These are phyloP conservation scores for Hyphopichia burtonii DNA, from an alignment of 1,139 yeast genomes.

Conservation along the genomic window DNA sequence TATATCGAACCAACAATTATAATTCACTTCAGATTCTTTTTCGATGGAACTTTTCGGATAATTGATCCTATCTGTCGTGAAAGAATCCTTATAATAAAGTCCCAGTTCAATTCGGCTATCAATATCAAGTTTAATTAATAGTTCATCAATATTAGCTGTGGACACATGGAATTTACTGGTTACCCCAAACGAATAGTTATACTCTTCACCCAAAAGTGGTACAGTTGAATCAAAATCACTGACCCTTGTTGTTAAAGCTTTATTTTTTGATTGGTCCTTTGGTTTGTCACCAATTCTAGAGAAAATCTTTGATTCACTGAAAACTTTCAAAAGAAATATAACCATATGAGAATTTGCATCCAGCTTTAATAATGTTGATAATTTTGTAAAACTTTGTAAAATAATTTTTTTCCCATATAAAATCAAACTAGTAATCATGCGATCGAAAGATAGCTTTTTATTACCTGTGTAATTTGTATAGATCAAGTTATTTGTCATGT, in stretches of 20 bases:
- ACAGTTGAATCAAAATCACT: slow-evolving; percentile 23
- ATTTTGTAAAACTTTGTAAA: slow-evolving; percentile 31
- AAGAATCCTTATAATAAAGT: slow-evolving; percentile 15
- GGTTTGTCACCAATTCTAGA: slow-evolving; percentile 20
- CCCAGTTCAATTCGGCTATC: slow-evolving; percentile 4
- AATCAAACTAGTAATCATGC: slow-evolving; percentile 31
- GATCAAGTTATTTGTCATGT: slow-evolving; percentile 28
- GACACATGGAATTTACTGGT: slow-evolving; percentile 32
- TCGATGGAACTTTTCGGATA: slow-evolving; percentile 7
- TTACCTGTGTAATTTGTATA: slow-evolving; percentile 26
- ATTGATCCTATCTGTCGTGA: slow-evolving; percentile 5
- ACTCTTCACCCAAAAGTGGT: slow-evolving; percentile 32
- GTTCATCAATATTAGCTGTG: slow-evolving; percentile 24
- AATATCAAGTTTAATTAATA: slow-evolving; percentile 16
- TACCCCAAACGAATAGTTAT: slow-evolving; percentile 37
- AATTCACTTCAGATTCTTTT: slow-evolving; percentile 4
- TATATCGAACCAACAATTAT: slow-evolving; percentile 29
- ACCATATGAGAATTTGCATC: slow-evolving; percentile 45
- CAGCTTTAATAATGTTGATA: slow-evolving; percentile 29
- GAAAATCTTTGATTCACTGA: slow-evolving; percentile 39
- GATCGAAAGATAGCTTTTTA: slow-evolving; percentile 24
- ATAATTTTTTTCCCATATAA: slow-evolving; percentile 35
- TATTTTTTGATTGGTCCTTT: slow-evolving; percentile 23
- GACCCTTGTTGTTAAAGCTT: slow-evolving; percentile 13
- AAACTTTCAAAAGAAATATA: slow-evolving; percentile 36